Base-by-base conservation (phyloP, 2,329 filamentous ascomycete species). In the Macrophomina phaseolina region DNA sequence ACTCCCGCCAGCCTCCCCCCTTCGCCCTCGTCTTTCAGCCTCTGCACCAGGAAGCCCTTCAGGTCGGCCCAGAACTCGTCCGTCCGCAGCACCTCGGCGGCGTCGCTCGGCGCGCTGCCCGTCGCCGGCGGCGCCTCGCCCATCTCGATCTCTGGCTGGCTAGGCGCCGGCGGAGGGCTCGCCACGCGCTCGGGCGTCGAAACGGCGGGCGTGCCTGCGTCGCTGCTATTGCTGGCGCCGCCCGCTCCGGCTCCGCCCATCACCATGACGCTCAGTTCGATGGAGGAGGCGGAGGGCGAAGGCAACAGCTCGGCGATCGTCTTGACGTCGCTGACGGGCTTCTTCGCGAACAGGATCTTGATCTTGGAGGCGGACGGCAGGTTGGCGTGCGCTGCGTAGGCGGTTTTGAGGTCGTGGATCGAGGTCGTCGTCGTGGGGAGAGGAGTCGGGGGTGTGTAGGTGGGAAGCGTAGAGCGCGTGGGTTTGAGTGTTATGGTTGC, bases 191-290 rank as follows among this genome's bases (percentile, higher is more conserved):
- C 64, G 2, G 64, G 60, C 45, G 60, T 63, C 46, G 58, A 62
- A 5, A 62, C 28, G 14, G 58, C 42, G 7, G 58, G 63, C 42
- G 63, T 65, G n/a, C 49, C 30, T 11, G 49, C 60, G 28, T 45
- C 16, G 9, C 8, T 45, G 42, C 8, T 9, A 5, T n/a, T 79
- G 77, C 30, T 30, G 30, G 14, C 14, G 38, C 11, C 34, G 5
- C 18, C 46, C 12, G 81, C 80, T 11, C 71, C 76, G 23, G 30
- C 87, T 14, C 92, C 93, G 3, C 91, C 91, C 76, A 97, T 88
- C 23, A 97, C 85, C 93, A 98, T 98, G 65, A 97, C 86, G 1
- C 88, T 88, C 69, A 98, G 89, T 77, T 97, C 93, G 0, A 94
- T 23, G 23, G 23, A 23, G 23, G 23, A 23, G 23, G 23, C 23